Percentiles rank a stretch among this genome's conserved stretches.
Evolutionary conservation across 2,329 filamentous ascomycete species (phyloP).

Genomic region (Xylariaceae sp.): DNA sequence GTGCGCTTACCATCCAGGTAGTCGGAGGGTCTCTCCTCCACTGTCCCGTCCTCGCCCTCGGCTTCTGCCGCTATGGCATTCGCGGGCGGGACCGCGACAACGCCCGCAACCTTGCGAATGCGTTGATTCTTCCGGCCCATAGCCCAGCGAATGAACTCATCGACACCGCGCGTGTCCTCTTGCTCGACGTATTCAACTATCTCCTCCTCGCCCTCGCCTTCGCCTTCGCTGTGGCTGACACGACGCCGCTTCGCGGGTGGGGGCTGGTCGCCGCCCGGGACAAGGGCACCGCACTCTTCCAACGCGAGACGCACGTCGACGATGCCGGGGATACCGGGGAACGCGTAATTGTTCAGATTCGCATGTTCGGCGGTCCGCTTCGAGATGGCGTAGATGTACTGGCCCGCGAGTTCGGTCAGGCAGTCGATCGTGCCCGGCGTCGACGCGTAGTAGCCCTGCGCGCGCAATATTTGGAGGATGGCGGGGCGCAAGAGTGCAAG

Average conservation of each 20-base stretch:
- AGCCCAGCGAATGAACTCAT: constrained; percentile 76
- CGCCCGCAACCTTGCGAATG: constrained; percentile 73
- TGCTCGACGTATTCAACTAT: constrained; percentile 28
- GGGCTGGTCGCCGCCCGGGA: constrained; percentile 53
- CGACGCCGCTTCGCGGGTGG: constrained; percentile 13
- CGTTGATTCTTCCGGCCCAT: constrained; percentile 68
- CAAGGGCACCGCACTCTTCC: constrained; percentile 70
- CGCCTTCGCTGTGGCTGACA: not conserved
- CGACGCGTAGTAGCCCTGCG: constrained; percentile 81
- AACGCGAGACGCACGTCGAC: constrained; percentile 82
- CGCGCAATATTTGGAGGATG: constrained; percentile 85
- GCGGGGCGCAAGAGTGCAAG: constrained; percentile 80
- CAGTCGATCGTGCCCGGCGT: constrained; percentile 79
- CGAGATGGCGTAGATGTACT: constrained; percentile 73
- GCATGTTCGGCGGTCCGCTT: constrained; percentile 68
- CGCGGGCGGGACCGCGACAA: constrained; percentile 47
- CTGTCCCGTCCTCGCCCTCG: constrained; percentile 47
- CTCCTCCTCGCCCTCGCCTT: constrained; percentile 3
- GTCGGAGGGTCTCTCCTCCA: constrained; percentile 49
- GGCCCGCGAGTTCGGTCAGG: constrained; percentile 77
- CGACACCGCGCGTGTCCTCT: constrained; percentile 69
- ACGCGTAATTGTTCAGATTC: constrained; percentile 53
- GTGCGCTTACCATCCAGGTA: constrained; percentile 57
- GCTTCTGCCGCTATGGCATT: constrained; percentile 26
- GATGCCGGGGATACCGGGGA: constrained; percentile 56